These are phyloP conservation scores for Xylaria palmicola DNA, from an alignment of 495 filamentous ascomycete genomes.

Conservation along the genomic window DNA sequence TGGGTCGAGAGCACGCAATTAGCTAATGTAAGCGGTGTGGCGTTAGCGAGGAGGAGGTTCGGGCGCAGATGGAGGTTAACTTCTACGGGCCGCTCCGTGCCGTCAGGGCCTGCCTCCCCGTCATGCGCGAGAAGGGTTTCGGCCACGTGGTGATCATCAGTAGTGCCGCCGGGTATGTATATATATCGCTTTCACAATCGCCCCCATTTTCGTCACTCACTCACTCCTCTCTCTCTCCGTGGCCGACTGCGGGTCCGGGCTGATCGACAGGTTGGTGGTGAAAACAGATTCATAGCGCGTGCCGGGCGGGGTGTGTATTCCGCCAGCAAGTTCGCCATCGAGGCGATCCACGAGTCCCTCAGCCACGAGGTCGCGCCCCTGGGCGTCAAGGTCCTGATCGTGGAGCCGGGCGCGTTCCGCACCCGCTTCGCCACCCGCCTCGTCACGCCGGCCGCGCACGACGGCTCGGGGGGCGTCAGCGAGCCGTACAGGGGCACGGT, in stretches of 20 bases:
- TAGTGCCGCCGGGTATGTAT: constrained; percentile 46
- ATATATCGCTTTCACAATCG: too few relatives aligned
- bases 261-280: too few relatives aligned
- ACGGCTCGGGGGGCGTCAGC: constrained; percentile 14
- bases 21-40: neutral
- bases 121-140: constrained; percentile 36
- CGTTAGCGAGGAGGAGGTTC: constrained; percentile 38
- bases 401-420: constrained; percentile 49
- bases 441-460: constrained; percentile 23
- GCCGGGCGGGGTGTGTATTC: constrained; percentile 38
- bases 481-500: constrained; percentile 16
- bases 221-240: constrained; percentile 9
- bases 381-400: constrained; percentile 39
- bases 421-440: constrained; percentile 27
- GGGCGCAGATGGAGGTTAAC: constrained; percentile 38
- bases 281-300: neutral
- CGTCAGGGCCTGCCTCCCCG: constrained; percentile 44
- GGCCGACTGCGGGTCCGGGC: too few relatives aligned
- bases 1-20: neutral
- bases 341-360: constrained; percentile 39
- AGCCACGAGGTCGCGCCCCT: constrained; percentile 41
- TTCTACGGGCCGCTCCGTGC: constrained; percentile 42
- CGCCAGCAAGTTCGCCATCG: constrained; percentile 44
- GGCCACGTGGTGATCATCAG: constrained; percentile 43
- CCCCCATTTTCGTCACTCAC: too few relatives aligned